Conservation (phyloP, 306 rosid genomes). For the Malus fusca region DNA sequence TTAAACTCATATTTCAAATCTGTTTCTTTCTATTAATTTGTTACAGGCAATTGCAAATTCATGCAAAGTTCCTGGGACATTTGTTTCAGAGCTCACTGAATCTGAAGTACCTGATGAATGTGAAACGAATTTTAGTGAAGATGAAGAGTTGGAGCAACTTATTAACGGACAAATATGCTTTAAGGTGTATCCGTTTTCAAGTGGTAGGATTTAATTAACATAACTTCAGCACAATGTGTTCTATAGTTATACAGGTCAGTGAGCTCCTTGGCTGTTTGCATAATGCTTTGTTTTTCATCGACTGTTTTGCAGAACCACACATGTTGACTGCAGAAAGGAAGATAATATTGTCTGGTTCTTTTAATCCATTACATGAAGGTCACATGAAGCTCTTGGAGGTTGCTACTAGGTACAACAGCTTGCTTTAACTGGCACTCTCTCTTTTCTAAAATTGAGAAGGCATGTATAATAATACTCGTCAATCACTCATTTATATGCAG, state of each 20-base stretch:
- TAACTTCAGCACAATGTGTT: not conserved
- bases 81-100: constrained; percentile 48
- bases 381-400: constrained; percentile 81
- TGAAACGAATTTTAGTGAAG: constrained; percentile 56
- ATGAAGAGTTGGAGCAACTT: constrained; percentile 73
- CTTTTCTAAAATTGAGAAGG: not conserved
- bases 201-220: constrained; percentile 45
- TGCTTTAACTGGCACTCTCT: not conserved
- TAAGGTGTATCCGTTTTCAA: constrained; percentile 67
- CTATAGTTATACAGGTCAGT: not conserved
- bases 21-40: constrained; percentile 33
- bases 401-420: constrained; percentile 62
- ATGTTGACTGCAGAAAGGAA: constrained; percentile 50
- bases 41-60: constrained; percentile 77
- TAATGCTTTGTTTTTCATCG: not conserved
- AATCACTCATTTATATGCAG: constrained; percentile 42
- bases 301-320: constrained; percentile 30
- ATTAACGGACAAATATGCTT: constrained; percentile 70
- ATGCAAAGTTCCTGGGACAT: constrained; percentile 64
- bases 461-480: constrained; percentile 12
- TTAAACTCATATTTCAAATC: not conserved
- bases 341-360: constrained; percentile 79
- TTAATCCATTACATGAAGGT: constrained; percentile 86
- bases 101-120: constrained; percentile 53
- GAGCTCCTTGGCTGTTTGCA: not conserved